Evolutionary conservation across 2,329 filamentous ascomycete species (phyloP), one percentile per base, ranked within the genome.

Genomic region (Balansia obtecta): DNA sequence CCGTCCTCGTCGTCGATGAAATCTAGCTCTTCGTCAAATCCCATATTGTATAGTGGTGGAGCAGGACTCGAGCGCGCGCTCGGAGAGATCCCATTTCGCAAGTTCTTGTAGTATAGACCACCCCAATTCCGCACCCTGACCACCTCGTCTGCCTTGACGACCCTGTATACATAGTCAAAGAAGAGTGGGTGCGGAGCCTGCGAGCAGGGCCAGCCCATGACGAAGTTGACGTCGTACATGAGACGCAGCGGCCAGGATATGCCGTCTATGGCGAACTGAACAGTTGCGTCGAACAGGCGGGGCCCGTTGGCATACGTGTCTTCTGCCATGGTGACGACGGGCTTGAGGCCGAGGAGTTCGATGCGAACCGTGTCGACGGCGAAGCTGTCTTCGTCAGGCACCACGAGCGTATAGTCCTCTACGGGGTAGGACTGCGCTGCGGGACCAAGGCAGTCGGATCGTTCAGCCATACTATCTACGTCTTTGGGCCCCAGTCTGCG

Each of bases 371-470:
- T 75, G 61, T 88, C 83, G 12, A 79, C 69, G 13, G 76, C 68
- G 52, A 81, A 74, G 51, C 81, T 76, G 3, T 67, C 64, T 50
- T 79, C 73, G 9, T 81, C 74, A 5, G 82, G 77, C 32, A 71
- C 63, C 1, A 81, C 71, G 4, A 86, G 71, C 46, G 78, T 68
- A 64, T 87, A 89, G 57, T 89, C 85, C 27, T 72, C 70, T 10
- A 86, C 75, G 0, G 83, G 83, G 56, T 83, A 88, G 11, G 69
- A 64, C 50, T 78, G 71, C 4, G 81, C 74, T 9, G 74, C 68
- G 0, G 83, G 82, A 0, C 85, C 85, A 6, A 88, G 73, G 1
- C 85, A 80, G 55, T 86, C 80, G 13, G 82, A 86, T 34, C 84
- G 75, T 53, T 80, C 75, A 47, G 68, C 71, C 81, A 88, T 88